phyloP scores from a whole-genome alignment of 139 green algal genomes.

The Pleodorina starrii region DNA sequence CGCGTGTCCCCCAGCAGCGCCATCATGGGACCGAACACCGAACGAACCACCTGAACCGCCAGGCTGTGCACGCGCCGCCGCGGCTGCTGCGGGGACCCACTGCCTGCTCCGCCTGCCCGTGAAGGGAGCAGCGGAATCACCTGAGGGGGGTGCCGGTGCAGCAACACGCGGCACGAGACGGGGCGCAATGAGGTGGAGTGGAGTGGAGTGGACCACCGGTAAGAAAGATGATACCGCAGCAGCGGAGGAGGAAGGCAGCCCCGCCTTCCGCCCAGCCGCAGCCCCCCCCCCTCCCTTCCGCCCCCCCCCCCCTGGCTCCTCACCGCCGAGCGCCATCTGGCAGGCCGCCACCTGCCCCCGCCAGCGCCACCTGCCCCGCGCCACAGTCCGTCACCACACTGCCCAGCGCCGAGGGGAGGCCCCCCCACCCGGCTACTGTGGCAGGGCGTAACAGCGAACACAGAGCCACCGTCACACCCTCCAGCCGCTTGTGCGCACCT shows the following conservation, averaged over 20 bases:
- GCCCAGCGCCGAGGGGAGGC: neutral
- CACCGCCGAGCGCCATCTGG: neutral
- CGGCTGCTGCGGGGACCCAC: neutral
- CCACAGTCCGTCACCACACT: slow-evolving; percentile 33
- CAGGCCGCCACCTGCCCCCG: slow-evolving; percentile 22
- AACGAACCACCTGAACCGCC: slow-evolving; percentile 17
- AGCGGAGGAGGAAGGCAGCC: too few species aligned
- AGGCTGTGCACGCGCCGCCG: neutral
- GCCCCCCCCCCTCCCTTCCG: neutral
- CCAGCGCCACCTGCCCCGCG: slow-evolving; percentile 19
- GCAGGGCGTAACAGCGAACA: neutral
- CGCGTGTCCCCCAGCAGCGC: neutral
- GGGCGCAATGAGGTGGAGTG: too few species aligned
- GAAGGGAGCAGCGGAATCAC: slow-evolving; percentile 1
- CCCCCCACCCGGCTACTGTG: neutral
- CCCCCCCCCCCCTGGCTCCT: neutral
- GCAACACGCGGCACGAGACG: too few species aligned
- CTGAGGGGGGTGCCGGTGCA: too few species aligned
- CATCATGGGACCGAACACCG: slow-evolving; percentile 6
- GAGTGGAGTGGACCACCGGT: too few species aligned
- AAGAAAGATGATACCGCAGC: too few species aligned
- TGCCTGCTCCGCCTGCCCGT: too few species aligned
- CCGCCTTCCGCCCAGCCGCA: too few species aligned
- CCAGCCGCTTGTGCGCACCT: too few species aligned
- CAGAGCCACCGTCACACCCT: slow-evolving; percentile 8